Base-by-base conservation (phyloP, 192 early-diverging fungal species). In the Umbelopsis sp. region DNA sequence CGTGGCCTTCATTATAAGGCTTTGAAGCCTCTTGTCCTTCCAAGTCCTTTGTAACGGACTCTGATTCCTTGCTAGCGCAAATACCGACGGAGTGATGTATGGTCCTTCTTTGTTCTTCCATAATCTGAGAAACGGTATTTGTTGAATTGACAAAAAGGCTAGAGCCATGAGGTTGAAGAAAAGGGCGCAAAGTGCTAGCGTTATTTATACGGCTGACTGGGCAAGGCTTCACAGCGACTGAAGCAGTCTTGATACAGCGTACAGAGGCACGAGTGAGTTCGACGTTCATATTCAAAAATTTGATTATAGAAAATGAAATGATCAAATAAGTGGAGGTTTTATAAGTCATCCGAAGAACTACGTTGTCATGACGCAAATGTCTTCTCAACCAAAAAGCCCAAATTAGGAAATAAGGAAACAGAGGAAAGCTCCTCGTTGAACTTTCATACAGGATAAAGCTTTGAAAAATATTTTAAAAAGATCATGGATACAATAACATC, bases 1-100 rank as follows among this genome's bases (percentile, higher is more conserved):
- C 55, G 30, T 61, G 55, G 2, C 55, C 55, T 61, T 61, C 55
- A 16, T 61, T 61, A 30, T 61, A 61, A 27, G 55, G 55, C n/a
- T 61, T 61, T 18, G 55, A 1, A 35, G 55, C 55, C 2, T 61
- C 30, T 15, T 61, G 9, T 5, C 30, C 55, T 35, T 61, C 12
- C 0, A 61, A 30, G 7, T 61, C 55, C 33, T 61, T 61, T 25
- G 55, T 61, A 37, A 61, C 55, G 16, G 55, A 61, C 12, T 61
- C 55, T 11, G 27, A 35, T 16, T 61, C 55, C 13, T 61, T 35
- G 30, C 6, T 37, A 3, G 55, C 27, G 25, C 33, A 11, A 18
- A 61, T 0, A 6, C 16, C 55, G 15, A 61, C 18, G 6, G 55
- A 37, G 2, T 30, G 18, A 61, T 61, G 55, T 37, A 61, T 61